These are phyloP conservation scores for Russula earlei DNA, from an alignment of 768 basidiomycete genomes.

Conservation along the genomic window DNA sequence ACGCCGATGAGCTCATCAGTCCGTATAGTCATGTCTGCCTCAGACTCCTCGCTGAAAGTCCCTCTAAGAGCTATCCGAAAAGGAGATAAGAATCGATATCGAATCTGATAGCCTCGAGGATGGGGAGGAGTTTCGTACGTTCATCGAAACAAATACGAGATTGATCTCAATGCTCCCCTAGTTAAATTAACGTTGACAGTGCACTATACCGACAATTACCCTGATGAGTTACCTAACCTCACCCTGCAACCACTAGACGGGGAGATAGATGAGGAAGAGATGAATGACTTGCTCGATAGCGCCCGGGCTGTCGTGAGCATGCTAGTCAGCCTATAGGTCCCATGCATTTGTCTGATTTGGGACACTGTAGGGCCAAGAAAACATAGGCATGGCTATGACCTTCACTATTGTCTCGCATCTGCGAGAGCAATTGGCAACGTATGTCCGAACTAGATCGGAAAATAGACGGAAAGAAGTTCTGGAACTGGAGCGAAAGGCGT, in stretches of 20 bases:
- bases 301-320: constrained; percentile 47
- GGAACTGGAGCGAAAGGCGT: constrained; percentile 61
- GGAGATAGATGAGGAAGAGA: constrained; percentile 51
- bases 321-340: not conserved
- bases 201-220: constrained; percentile 74
- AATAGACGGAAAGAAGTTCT: constrained; percentile 48
- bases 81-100: constrained; percentile 70
- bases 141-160: not conserved
- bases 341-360: not conserved
- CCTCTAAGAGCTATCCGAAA: constrained; percentile 74
- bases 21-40: constrained; percentile 32
- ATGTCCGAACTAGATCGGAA: constrained; percentile 54
- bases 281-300: constrained; percentile 43
- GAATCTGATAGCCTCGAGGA: constrained; percentile 76
- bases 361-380: constrained; percentile 60
- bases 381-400: constrained; percentile 94
- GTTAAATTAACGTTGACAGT: constrained; percentile 69
- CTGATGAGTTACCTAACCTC: constrained; percentile 71
- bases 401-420: constrained; percentile 87
- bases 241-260: constrained; percentile 51
- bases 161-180: constrained; percentile 26
- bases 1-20: constrained; percentile 90
- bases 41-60: constrained; percentile 36
- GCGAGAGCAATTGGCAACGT: constrained; percentile 58
- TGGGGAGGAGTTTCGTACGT: constrained; percentile 49